phyloP scores from a whole-genome alignment of 2,329 filamentous ascomycete species.

The Colletotrichum lentis region DNA sequence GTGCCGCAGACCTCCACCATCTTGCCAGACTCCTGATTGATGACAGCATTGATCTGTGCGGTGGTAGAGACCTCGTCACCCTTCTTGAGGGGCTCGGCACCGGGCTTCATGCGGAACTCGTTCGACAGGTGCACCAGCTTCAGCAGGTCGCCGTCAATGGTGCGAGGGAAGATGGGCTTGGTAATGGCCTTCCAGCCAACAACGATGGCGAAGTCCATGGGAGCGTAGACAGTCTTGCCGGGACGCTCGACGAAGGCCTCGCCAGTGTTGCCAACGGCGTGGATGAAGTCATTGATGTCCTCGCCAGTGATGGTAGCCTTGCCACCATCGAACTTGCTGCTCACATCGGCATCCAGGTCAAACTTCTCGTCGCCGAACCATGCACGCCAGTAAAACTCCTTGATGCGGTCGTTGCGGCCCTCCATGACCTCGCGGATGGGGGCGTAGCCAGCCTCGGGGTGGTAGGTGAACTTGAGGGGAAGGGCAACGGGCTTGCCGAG shows the following conservation, averaged over 20 bases:
- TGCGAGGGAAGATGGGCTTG: conserved; percentile 97
- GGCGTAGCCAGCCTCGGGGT: conserved; percentile 95
- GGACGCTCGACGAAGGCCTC: conserved; percentile 97
- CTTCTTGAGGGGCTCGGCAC: conserved; percentile 93
- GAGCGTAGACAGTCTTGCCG: conserved; percentile 91
- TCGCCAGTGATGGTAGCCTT: conserved; percentile 86
- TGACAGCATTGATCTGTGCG: conserved; percentile 94
- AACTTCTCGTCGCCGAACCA: conserved; percentile 93
- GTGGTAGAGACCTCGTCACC: conserved; percentile 92
- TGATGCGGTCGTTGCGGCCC: conserved; percentile 95
- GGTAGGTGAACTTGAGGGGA: conserved; percentile 89
- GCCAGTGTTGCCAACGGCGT: conserved; percentile 96
- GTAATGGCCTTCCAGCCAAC: conserved; percentile 99
- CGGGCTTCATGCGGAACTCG: conserved; percentile 97
- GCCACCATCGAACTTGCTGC: conserved; percentile 89
- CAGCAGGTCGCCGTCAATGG: conserved; percentile 93
- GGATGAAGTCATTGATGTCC: conserved; percentile 98
- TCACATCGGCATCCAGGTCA: conserved; percentile 84
- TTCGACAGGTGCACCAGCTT: conserved; percentile 98
- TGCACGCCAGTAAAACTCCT: conserved; percentile 98
- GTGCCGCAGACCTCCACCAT: conserved; percentile 99
- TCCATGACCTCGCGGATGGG: conserved; percentile 97
- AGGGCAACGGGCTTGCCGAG: conserved; percentile 83
- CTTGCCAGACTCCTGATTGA: conserved; percentile 98
- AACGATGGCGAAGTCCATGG: conserved; percentile 99